Evolutionary conservation across 1,139 yeast species (phyloP).

Genomic region (Kazachstania sp.): DNA sequence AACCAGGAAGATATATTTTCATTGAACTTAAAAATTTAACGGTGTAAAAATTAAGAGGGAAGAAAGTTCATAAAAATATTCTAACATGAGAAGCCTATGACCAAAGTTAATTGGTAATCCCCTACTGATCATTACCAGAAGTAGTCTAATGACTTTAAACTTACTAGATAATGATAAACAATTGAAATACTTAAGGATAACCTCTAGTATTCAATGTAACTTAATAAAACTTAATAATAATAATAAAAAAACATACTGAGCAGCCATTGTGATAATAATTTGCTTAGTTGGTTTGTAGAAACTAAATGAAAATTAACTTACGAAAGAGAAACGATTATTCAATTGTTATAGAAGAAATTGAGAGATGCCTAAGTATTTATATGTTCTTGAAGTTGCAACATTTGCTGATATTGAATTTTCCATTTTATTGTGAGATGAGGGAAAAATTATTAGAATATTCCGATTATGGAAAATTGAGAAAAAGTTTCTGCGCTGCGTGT

Average conservation of each 20-base stretch:
- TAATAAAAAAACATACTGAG: conserved; percentile 26
- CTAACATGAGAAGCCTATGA: conserved; percentile 22
- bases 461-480: neutral
- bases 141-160: neutral
- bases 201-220: conserved; percentile 5
- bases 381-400: neutral
- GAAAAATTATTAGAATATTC: neutral
- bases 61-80: neutral
- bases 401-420: too few relatives aligned
- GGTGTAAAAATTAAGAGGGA: conserved; percentile 14
- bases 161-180: neutral
- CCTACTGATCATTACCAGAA: conserved; percentile 13
- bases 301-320: too few relatives aligned
- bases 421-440: too few relatives aligned
- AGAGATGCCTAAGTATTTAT: neutral
- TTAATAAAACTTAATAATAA: conserved; percentile 1
- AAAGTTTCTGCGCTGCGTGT: neutral
- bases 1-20: conserved; percentile 15
- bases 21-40: conserved; percentile 3
- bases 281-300: conserved; percentile 20
- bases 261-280: conserved; percentile 28
- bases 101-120: conserved; percentile 22
- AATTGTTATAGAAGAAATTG: neutral
- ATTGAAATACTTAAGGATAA: neutral
- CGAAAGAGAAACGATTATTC: too few relatives aligned